phyloP scores from a whole-genome alignment of 257 asterid genomes.

The Verbascum thapsus region DNA sequence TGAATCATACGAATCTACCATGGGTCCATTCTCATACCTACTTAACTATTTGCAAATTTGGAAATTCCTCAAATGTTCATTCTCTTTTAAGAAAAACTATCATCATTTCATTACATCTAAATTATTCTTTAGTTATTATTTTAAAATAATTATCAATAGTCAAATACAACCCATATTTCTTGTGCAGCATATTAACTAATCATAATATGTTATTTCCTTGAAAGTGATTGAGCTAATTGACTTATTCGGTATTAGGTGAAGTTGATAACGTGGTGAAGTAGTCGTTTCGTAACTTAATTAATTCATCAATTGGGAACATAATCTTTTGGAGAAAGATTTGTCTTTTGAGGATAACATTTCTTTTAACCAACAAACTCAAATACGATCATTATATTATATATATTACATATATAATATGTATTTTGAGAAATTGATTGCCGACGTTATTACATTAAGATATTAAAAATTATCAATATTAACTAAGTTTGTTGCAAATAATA shows the following conservation, averaged over 20 bases:
- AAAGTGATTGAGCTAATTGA: constrained; percentile 22
- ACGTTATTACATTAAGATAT: background rate
- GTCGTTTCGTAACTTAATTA: constrained; percentile 22
- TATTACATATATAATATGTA: background rate
- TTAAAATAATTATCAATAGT: no score
- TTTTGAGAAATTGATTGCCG: background rate
- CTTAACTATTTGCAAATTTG: no score
- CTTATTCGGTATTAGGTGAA: constrained; percentile 30
- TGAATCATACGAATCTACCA: no score
- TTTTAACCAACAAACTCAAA: no score
- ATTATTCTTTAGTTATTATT: no score
- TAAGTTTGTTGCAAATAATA: no score
- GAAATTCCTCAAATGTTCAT: no score
- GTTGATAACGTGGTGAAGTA: constrained; percentile 17
- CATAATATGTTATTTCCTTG: background rate
- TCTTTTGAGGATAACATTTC: background rate
- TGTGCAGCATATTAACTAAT: no score
- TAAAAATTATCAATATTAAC: background rate
- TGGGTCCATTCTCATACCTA: no score
- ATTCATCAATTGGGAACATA: constrained; percentile 4
- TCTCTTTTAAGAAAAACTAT: no score
- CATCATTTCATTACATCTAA: no score
- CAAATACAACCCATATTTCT: no score
- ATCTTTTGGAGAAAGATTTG: constrained; percentile 9
- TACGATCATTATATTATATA: background rate